phyloP scores from a whole-genome alignment of 2,329 filamentous ascomycete genomes.

The Pseudogymnoascus sp. region DNA sequence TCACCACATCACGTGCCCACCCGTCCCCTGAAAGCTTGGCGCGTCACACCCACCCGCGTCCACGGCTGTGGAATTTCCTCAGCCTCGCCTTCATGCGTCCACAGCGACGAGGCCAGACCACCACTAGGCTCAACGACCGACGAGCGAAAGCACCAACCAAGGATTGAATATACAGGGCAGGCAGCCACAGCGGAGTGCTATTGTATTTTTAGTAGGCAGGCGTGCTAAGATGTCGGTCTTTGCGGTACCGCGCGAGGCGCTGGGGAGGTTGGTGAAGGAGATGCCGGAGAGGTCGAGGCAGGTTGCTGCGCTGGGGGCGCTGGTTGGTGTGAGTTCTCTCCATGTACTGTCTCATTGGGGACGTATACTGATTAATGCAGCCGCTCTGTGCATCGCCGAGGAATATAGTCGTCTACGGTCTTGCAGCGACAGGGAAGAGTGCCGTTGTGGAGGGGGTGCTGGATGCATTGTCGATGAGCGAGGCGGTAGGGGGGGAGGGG shows the following conservation, averaged over 20 bases:
- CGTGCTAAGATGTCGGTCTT: background rate
- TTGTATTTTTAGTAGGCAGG: background rate
- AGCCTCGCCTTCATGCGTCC: background rate
- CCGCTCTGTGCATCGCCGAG: constrained; percentile 9
- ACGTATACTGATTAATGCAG: background rate
- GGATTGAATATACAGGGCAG: background rate
- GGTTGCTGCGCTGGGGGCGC: background rate
- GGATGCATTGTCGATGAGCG: constrained; percentile 33
- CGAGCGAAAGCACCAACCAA: background rate
- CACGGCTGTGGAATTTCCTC: constrained; percentile 2
- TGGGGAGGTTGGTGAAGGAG: background rate
- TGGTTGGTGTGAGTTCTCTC: background rate
- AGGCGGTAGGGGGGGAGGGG: constrained; percentile 35
- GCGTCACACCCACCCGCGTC: background rate
- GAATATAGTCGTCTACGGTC: constrained; percentile 73
- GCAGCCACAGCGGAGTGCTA: background rate
- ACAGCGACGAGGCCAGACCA: background rate
- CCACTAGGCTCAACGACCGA: background rate
- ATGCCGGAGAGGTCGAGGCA: constrained; percentile 1
- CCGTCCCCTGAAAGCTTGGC: background rate
- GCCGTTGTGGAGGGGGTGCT: constrained; percentile 59
- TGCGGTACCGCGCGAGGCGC: background rate
- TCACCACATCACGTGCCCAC: background rate
- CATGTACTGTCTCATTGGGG: background rate
- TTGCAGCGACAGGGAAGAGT: constrained; percentile 81